Base-by-base conservation (phyloP, 192 early-diverging fungal genomes). In the Linnemannia elongata region DNA sequence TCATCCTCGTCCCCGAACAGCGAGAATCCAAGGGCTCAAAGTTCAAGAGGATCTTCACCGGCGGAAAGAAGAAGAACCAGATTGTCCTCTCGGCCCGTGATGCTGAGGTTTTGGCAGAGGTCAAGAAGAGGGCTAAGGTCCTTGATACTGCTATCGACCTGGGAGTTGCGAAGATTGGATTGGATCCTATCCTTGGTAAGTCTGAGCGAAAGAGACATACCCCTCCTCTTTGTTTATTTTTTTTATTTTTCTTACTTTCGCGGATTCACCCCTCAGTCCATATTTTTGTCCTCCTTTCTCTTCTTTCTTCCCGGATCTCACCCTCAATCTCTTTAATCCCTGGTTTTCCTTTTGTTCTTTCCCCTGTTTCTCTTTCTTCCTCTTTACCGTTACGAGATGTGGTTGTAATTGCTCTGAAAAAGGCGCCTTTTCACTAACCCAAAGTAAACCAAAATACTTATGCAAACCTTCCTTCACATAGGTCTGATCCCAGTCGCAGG, bases 401-500 rank as follows among this genome's bases (percentile, higher is more conserved):
- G 15, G 17, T 52, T 20, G 49, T 49, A 41, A 73, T 22, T 39
- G 72, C 57, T 63, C 57, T 30, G 60, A 33, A 55, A 55, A 57
- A 24, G 35, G 44, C 10, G 2, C n/a, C 30, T 57, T 33, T 63
- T 63, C 41, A 38, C 35, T 33, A 47, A 44, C 13, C 15, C 7
- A 24, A 17, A 45, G 0, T 13, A 7, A 45, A 1, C 49, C 49
- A 52, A 52, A 22, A 68, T 5, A 38, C 45, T 18, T 6, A 39
- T 60, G 38, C 60, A 76, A 66, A 60, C 10, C 57, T 24, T 55
- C 72, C 15, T 17, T 47, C 22, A 8, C 80, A 20, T 80, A 92
- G 91, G 91, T 63, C 82, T 92, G 45, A 85, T 93, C 44, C 92
- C 92, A 24, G 80, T 88, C 33, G 80, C 89, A 55, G 92, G 92